Percentiles rank a stretch among this genome's conserved stretches.
Evolutionary conservation across 2,329 filamentous ascomycete species (phyloP).

Genomic region (Seiridium unicorne): DNA sequence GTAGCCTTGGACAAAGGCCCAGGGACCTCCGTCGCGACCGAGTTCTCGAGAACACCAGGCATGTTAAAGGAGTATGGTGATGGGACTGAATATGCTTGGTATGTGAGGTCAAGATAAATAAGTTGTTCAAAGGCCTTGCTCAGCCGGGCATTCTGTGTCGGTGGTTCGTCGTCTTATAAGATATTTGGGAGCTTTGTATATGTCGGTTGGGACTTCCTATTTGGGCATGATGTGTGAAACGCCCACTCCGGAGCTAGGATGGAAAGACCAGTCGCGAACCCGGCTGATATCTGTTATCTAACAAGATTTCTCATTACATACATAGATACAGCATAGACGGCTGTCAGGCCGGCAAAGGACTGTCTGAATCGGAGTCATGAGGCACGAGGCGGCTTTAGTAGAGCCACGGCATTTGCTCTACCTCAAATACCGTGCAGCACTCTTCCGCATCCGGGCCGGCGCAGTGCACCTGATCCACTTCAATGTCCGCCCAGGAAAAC

Average conservation of each 20-base stretch:
- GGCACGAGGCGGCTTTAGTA: too few relatives aligned
- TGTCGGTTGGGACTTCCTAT: not conserved
- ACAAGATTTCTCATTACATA: too few relatives aligned
- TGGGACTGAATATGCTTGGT: not conserved
- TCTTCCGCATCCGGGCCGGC: too few relatives aligned
- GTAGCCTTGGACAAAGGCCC: slow-evolving; percentile 37
- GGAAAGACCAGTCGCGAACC: not conserved
- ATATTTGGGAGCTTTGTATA: not conserved
- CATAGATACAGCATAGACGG: too few relatives aligned
- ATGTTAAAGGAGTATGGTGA: not conserved
- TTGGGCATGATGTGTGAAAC: not conserved
- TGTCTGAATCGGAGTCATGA: too few relatives aligned
- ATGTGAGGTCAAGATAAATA: not conserved
- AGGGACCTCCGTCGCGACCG: slow-evolving; percentile 32
- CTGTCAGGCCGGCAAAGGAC: too few relatives aligned
- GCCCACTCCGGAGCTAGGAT: not conserved
- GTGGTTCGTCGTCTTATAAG: not conserved
- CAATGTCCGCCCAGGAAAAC: too few relatives aligned
- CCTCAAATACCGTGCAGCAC: too few relatives aligned
- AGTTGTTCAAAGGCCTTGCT: not conserved
- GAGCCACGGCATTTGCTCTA: too few relatives aligned
- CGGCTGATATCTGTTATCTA: too few relatives aligned
- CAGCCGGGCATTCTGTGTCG: not conserved
- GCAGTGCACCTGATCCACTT: too few relatives aligned
- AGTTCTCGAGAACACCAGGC: slow-evolving; percentile 1